Evolutionary conservation across 164 flowering plant species (phyloP).

Genomic region (Vitis amurensis): DNA sequence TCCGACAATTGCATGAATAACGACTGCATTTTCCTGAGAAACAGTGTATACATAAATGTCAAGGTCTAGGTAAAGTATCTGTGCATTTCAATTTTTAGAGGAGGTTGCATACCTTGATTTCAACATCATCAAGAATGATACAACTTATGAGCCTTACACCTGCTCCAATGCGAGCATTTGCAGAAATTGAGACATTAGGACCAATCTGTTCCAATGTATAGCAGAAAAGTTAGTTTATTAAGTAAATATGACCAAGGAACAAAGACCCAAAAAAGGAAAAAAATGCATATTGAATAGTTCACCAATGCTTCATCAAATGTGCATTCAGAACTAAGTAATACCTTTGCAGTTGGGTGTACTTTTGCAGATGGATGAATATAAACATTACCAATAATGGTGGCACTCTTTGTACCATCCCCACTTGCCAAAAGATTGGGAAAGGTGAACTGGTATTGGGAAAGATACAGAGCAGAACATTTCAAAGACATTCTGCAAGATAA

Average conservation of each 20-base stretch:
- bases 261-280: no score
- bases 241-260: no score
- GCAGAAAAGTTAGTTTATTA: neutral
- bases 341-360: constrained; percentile 97
- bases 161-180: constrained; percentile 93
- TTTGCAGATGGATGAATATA: constrained; percentile 97
- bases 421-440: constrained; percentile 78
- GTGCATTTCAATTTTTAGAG: neutral
- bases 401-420: constrained; percentile 79
- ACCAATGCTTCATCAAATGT: no score
- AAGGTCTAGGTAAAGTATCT: neutral
- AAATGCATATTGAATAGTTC: no score
- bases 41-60: constrained; percentile 7
- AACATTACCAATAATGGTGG: constrained; percentile 79
- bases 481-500: constrained; percentile 76
- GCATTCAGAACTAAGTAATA: constrained; percentile 10
- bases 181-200: constrained; percentile 95
- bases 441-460: constrained; percentile 65
- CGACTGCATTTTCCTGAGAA: constrained; percentile 90
- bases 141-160: constrained; percentile 93
- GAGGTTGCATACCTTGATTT: constrained; percentile 62
- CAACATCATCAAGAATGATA: constrained; percentile 94
- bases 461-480: constrained; percentile 86
- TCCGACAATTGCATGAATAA: constrained; percentile 85
- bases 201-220: constrained; percentile 66